Percentiles rank a stretch among this genome's conserved stretches.
These are phyloP conservation scores for Straminergon stramineum DNA, from an alignment of 225 moss, liverwort and hornwort species.

Conservation along the genomic window DNA sequence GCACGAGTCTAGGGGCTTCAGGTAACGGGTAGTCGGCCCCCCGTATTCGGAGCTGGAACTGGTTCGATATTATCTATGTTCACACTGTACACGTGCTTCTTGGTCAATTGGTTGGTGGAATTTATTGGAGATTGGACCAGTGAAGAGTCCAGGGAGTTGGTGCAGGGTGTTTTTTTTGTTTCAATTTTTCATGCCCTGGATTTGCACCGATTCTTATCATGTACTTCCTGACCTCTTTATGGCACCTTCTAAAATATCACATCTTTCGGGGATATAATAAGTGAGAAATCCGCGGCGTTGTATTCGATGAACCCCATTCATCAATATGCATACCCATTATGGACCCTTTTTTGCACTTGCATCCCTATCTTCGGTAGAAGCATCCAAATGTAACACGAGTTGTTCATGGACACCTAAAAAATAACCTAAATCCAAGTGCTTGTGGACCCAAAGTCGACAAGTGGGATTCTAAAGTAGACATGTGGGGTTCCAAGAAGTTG, in stretches of 20 bases:
- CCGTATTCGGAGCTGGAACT: not conserved
- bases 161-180: too few relatives aligned
- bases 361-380: too few relatives aligned
- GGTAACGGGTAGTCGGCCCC: not conserved
- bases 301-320: not conserved
- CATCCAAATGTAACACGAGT: too few relatives aligned
- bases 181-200: not conserved
- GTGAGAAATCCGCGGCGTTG: rapidly evolving
- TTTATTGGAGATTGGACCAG: too few relatives aligned
- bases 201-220: not conserved
- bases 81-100: not conserved
- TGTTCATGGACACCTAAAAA: too few relatives aligned
- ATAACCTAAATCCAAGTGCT: too few relatives aligned
- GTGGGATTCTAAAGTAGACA: too few relatives aligned
- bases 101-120: not conserved
- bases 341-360: too few relatives aligned
- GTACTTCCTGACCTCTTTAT: not conserved
- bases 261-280: rapidly evolving
- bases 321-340: not conserved
- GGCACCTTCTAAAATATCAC: not conserved
- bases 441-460: too few relatives aligned
- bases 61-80: not conserved
- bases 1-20: not conserved
- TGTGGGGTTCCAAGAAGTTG: too few relatives aligned
- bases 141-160: too few relatives aligned